Percentiles rank a stretch among this genome's conserved stretches.
Evolutionary conservation across 257 asterid species (phyloP).

Genomic region (Paraleonurus japonicus): DNA sequence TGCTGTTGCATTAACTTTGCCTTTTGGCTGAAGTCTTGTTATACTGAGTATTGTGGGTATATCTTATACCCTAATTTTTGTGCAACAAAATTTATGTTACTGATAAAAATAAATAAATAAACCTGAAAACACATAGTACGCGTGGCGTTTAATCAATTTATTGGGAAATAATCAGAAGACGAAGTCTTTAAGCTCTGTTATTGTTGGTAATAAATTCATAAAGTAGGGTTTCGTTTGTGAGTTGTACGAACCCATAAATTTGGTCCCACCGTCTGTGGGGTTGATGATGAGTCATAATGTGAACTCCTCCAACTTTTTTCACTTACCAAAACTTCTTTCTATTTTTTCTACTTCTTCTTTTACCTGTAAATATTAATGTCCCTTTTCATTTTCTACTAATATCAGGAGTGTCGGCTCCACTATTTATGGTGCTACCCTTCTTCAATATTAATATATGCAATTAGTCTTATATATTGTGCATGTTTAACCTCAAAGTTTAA

Average conservation of each 20-base stretch:
- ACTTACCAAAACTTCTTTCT: background rate
- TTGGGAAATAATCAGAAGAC: background rate
- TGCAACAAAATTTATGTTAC: too few species aligned
- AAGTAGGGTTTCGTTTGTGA: constrained; percentile 33
- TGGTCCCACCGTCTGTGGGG: constrained; percentile 25
- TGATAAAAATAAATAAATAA: too few species aligned
- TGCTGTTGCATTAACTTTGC: too few species aligned
- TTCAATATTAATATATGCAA: background rate
- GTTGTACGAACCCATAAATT: constrained; percentile 15
- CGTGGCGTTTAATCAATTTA: background rate
- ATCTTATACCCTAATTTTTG: too few species aligned
- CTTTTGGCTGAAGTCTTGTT: too few species aligned
- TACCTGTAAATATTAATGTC: background rate
- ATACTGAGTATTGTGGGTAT: too few species aligned
- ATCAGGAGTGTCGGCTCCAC: too few species aligned
- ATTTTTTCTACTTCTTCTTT: background rate
- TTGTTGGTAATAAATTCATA: constrained; percentile 43
- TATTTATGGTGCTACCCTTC: background rate
- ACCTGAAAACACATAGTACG: background rate
- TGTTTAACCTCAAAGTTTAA: background rate
- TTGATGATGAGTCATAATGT: background rate
- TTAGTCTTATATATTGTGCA: too few species aligned
- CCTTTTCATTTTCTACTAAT: too few species aligned
- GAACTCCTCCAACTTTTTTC: background rate
- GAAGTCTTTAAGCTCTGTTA: background rate